phyloP scores from a whole-genome alignment of 2,329 filamentous ascomycete species.

The Microdochium trichocladiopsis region DNA sequence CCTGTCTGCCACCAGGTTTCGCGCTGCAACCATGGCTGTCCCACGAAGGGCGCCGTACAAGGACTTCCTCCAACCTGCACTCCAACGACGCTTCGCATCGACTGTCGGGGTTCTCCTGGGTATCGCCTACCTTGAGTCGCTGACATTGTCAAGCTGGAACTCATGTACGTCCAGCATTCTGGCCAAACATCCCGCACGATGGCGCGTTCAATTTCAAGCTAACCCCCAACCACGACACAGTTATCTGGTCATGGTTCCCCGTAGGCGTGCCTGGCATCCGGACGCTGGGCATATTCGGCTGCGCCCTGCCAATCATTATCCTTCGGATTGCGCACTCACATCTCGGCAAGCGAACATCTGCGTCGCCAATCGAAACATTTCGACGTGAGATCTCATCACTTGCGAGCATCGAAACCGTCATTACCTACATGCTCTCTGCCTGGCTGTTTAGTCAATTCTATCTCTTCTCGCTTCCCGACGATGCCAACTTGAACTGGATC shows the following conservation, averaged over 20 bases:
- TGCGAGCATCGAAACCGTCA: constrained; percentile 60
- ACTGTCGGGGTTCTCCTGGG: constrained; percentile 63
- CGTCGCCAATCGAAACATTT: constrained; percentile 60
- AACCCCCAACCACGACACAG: constrained; percentile 31
- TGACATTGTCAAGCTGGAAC: constrained; percentile 62
- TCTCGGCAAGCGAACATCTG: constrained; percentile 63
- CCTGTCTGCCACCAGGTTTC: background rate
- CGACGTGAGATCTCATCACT: constrained; percentile 47
- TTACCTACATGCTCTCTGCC: constrained; percentile 73
- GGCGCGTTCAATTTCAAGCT: constrained; percentile 1
- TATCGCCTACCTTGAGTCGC: constrained; percentile 66
- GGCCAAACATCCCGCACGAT: constrained; percentile 1
- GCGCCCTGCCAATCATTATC: constrained; percentile 71
- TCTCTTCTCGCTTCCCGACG: constrained; percentile 59
- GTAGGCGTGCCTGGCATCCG: constrained; percentile 69
- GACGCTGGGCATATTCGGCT: constrained; percentile 67
- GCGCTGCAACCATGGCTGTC: constrained; percentile 42
- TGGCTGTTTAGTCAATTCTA: constrained; percentile 77
- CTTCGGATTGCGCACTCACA: constrained; percentile 82
- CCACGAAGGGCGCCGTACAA: constrained; percentile 61
- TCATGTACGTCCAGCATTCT: constrained; percentile 49
- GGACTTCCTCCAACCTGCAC: constrained; percentile 82
- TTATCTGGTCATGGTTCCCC: constrained; percentile 82
- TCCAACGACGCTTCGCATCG: constrained; percentile 80
- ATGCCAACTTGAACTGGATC: constrained; percentile 64